Conservation (phyloP, 352 stramenopile genomes). For the Pythium phragmiticola region DNA sequence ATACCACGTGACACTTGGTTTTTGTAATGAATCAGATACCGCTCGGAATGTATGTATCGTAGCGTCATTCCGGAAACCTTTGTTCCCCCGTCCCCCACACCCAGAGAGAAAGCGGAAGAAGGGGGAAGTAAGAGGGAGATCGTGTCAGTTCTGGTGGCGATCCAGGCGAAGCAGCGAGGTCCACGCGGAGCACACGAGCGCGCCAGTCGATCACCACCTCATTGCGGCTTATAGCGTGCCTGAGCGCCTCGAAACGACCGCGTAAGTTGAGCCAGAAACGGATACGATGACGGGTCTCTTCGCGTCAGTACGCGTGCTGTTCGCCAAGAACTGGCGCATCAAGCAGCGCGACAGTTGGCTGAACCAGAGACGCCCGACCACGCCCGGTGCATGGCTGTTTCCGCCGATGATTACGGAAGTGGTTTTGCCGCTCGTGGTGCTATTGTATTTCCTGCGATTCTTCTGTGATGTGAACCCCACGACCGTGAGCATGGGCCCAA, state of each 20-base stretch:
- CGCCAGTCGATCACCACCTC: neutral
- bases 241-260: neutral
- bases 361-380: slow-evolving; percentile 42
- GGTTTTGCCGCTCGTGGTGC: slow-evolving; percentile 51
- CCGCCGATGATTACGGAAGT: slow-evolving; percentile 70
- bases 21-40: slow-evolving; percentile 1
- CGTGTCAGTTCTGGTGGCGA: neutral
- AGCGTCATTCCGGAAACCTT: slow-evolving; percentile 4
- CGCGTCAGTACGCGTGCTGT: slow-evolving; percentile 45
- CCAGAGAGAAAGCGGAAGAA: neutral
- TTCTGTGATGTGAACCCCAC: slow-evolving; percentile 58
- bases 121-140: neutral
- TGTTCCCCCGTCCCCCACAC: neutral
- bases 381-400: slow-evolving; percentile 49
- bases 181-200: neutral
- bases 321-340: slow-evolving; percentile 83
- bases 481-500: slow-evolving; percentile 16
- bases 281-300: slow-evolving; percentile 22
- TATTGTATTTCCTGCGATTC: slow-evolving; percentile 58
- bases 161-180: neutral
- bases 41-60: slow-evolving; percentile 5
- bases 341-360: slow-evolving; percentile 78
- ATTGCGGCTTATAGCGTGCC: neutral
- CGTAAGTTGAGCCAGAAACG: neutral
- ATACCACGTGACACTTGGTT: neutral